phyloP scores from a whole-genome alignment of 2,329 filamentous ascomycete genomes.

The Tolypocladium endophyticum region DNA sequence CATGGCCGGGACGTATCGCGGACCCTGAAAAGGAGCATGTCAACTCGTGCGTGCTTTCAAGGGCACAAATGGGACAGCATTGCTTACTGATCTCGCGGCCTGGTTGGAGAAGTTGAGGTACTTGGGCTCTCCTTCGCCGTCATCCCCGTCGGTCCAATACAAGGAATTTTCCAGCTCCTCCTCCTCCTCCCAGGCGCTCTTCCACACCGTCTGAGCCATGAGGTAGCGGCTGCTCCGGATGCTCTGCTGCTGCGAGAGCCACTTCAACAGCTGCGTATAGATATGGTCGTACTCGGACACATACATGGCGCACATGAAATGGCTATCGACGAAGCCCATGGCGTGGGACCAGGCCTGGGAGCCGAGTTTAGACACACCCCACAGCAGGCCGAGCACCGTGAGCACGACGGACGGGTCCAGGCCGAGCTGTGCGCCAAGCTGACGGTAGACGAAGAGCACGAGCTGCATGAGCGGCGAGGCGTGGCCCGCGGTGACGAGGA shows the following conservation, averaged over 20 bases:
- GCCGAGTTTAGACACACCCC: slow-evolving; percentile 30
- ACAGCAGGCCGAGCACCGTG: slow-evolving; percentile 33
- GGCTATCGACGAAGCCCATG: slow-evolving; percentile 25
- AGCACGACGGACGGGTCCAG: slow-evolving; percentile 38
- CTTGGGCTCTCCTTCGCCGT: slow-evolving; percentile 19
- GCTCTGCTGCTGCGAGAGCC: slow-evolving; percentile 41
- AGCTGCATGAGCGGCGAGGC: slow-evolving; percentile 29
- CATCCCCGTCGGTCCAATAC: slow-evolving; percentile 25
- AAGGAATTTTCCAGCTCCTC: slow-evolving; percentile 31
- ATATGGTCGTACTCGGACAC: slow-evolving; percentile 47
- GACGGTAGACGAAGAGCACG: slow-evolving; percentile 34
- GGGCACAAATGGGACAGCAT: not conserved
- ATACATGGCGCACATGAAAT: slow-evolving; percentile 41
- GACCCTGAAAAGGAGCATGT: slow-evolving; percentile 20
- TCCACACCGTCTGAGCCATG: slow-evolving; percentile 43
- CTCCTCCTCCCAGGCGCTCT: slow-evolving; percentile 46
- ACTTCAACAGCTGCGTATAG: slow-evolving; percentile 47
- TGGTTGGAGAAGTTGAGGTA: slow-evolving; percentile 52
- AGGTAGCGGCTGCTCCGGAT: slow-evolving; percentile 41
- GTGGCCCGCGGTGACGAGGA: slow-evolving; percentile 33
- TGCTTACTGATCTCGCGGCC: slow-evolving; percentile 36
- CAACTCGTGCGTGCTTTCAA: not conserved
- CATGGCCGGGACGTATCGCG: slow-evolving; percentile 43
- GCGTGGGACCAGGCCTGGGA: slow-evolving; percentile 23
- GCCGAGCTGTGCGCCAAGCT: slow-evolving; percentile 32